These are phyloP conservation scores for Lotmaria passim DNA, from an alignment of 208 protist species.

Conservation along the genomic window DNA sequence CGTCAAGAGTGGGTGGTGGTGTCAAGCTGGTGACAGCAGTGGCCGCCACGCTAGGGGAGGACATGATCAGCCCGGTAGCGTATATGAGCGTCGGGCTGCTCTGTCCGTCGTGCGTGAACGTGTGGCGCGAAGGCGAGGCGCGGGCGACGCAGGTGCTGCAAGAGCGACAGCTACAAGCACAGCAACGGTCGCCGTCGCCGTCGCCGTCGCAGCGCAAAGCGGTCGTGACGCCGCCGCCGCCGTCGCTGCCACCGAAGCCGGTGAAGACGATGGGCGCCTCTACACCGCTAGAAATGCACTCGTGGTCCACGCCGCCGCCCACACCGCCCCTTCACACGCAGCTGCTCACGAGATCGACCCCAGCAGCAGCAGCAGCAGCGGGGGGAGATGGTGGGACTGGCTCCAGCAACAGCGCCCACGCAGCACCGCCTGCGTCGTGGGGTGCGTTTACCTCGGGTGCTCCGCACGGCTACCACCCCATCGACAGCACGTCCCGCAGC, in stretches of 20 bases:
- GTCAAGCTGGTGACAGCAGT: no score
- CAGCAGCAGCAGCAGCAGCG: background rate
- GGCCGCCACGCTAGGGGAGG: background rate
- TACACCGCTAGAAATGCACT: slow-evolving; percentile 1
- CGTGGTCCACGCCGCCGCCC: background rate
- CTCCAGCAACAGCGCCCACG: background rate
- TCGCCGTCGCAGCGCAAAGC: no score
- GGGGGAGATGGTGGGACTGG: background rate
- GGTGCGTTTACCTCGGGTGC: slow-evolving; percentile 46
- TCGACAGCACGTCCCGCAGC: slow-evolving; percentile 3
- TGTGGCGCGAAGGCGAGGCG: slow-evolving; percentile 38
- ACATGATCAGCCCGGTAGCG: slow-evolving; percentile 2
- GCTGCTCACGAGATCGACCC: background rate
- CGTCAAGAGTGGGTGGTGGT: background rate
- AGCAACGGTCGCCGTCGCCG: background rate
- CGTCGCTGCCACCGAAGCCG: slow-evolving; percentile 13
- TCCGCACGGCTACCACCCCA: slow-evolving; percentile 40
- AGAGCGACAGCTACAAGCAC: background rate
- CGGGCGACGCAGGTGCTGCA: slow-evolving; percentile 13
- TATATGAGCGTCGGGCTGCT: slow-evolving; percentile 44
- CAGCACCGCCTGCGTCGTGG: slow-evolving; percentile 1
- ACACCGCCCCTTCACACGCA: background rate
- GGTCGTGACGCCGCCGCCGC: background rate
- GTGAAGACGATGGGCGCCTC: background rate
- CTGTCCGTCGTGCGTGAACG: slow-evolving; percentile 37